A percentile compares a stretch with the other conserved stretches of the same genome.
phyloP scores from a whole-genome alignment of 805 yeast species.

The Saccharomycopsis synnaedendra region DNA sequence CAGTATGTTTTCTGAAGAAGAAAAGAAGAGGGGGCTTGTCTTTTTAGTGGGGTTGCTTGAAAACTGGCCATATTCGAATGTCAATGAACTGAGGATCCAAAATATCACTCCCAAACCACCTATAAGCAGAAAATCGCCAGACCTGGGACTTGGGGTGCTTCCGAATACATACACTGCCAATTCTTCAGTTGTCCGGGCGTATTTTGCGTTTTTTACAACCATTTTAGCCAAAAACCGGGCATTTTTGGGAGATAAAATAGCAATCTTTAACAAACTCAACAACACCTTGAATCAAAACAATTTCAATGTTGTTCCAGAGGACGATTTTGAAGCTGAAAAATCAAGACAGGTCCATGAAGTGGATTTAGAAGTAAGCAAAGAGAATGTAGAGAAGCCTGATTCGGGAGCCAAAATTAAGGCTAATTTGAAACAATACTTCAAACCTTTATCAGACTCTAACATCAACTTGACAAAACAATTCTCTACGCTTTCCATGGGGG shows the following conservation, averaged over 20 bases:
- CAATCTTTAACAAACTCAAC: constrained; percentile 4
- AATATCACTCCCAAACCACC: constrained; percentile 14
- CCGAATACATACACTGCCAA: background rate
- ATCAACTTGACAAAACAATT: background rate
- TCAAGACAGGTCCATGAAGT: too few species aligned
- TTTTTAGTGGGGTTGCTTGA: constrained; percentile 42
- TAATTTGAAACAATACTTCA: constrained; percentile 11
- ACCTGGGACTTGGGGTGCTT: background rate
- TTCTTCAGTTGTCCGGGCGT: background rate
- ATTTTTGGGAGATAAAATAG: constrained; percentile 1
- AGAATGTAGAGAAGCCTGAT: background rate
- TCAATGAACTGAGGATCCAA: constrained; percentile 7
- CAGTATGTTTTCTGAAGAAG: constrained; percentile 30
- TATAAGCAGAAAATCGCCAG: constrained; percentile 14
- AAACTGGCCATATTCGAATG: constrained; percentile 29
- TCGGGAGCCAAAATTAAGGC: constrained; percentile 1
- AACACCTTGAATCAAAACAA: constrained; percentile 8
- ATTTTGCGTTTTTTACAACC: too few species aligned
- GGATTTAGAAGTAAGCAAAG: background rate
- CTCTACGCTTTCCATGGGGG: too few species aligned
- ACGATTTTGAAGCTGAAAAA: background rate
- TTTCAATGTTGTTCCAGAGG: constrained; percentile 10
- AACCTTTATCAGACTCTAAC: constrained; percentile 1
- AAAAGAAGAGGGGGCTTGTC: constrained; percentile 38
- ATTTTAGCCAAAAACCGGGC: too few species aligned